Percentiles rank a stretch among this genome's conserved stretches.
Conservation (phyloP, 495 filamentous ascomycete species). For the Sabuloglossum arenarium region DNA sequence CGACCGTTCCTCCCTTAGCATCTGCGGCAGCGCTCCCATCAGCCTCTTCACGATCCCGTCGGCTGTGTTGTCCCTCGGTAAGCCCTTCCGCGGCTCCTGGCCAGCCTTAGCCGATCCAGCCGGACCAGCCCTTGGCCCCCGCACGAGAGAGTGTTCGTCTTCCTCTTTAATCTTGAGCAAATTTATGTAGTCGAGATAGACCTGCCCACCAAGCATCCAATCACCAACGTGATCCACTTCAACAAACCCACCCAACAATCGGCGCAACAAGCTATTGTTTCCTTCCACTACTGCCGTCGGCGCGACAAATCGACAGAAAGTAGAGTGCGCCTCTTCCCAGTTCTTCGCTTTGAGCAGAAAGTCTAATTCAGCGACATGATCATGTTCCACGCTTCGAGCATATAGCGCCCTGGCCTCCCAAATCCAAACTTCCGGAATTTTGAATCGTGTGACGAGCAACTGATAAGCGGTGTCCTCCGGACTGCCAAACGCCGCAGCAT, state of each 20-base stretch:
- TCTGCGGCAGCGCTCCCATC: conserved; percentile 37
- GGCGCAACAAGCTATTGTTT: conserved; percentile 42
- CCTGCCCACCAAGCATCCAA: conserved; percentile 60
- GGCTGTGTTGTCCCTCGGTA: neutral
- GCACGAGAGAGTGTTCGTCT: neutral
- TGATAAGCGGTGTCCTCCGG: conserved; percentile 25
- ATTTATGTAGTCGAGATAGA: conserved; percentile 66
- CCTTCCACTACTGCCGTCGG: conserved; percentile 59
- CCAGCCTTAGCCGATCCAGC: conserved; percentile 7
- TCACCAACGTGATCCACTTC: conserved; percentile 24
- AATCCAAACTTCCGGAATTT: conserved; percentile 57
- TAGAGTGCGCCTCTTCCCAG: conserved; percentile 62
- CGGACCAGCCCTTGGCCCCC: neutral
- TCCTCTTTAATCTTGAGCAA: conserved; percentile 23
- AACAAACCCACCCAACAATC: conserved; percentile 46
- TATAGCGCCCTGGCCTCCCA: conserved; percentile 73
- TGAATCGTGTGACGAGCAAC: conserved; percentile 34
- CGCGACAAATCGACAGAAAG: conserved; percentile 56
- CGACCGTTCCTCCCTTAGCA: conserved; percentile 32
- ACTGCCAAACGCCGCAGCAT: conserved; percentile 33
- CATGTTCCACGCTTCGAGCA: conserved; percentile 42
- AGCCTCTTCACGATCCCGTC: conserved; percentile 26
- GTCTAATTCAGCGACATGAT: conserved; percentile 44
- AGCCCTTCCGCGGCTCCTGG: conserved; percentile 15
- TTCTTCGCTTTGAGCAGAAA: conserved; percentile 56